These are phyloP conservation scores for Lipomyces spencermartinsiae DNA, from an alignment of 805 yeast genomes.

Conservation along the genomic window DNA sequence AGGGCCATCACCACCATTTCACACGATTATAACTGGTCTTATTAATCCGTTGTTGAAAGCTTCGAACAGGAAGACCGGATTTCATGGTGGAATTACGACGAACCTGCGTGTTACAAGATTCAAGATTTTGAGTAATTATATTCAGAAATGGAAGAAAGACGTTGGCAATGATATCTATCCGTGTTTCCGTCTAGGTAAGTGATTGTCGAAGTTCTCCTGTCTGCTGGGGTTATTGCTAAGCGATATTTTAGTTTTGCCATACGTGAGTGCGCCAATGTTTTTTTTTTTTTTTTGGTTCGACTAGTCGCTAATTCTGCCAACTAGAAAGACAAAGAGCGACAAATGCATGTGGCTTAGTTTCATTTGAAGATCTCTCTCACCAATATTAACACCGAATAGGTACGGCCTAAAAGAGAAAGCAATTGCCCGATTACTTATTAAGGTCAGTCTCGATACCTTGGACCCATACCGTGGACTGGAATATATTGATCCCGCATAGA, in stretches of 20 bases:
- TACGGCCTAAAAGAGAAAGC: conserved; percentile 70
- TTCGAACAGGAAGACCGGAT: conserved; percentile 37
- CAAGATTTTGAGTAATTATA: conserved; percentile 45
- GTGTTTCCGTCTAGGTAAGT: conserved; percentile 58
- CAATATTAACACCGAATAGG: not conserved
- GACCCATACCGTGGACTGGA: conserved; percentile 21
- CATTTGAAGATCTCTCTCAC: not conserved
- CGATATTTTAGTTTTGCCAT: conserved; percentile 34
- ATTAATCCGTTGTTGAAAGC: conserved; percentile 51
- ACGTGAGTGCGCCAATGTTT: conserved; percentile 16
- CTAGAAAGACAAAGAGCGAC: conserved; percentile 57
- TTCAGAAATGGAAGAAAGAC: conserved; percentile 57
- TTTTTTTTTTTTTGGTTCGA: too few relatives aligned
- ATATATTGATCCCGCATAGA: conserved; percentile 47
- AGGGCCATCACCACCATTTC: conserved; percentile 52
- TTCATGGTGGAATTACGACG: conserved; percentile 35
- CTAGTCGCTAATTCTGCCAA: not conserved
- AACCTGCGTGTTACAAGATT: conserved; percentile 15
- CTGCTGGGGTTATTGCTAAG: not conserved
- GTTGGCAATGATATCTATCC: conserved; percentile 74
- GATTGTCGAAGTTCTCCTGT: not conserved
- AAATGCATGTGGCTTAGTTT: conserved; percentile 39
- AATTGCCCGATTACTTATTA: conserved; percentile 57
- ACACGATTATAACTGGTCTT: conserved; percentile 51
- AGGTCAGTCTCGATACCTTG: conserved; percentile 22